A percentile compares a stretch with the other conserved stretches of the same genome.
These are phyloP conservation scores for Apiotrichum sp. DNA, from an alignment of 1,284 basidiomycete species.

Conservation along the genomic window DNA sequence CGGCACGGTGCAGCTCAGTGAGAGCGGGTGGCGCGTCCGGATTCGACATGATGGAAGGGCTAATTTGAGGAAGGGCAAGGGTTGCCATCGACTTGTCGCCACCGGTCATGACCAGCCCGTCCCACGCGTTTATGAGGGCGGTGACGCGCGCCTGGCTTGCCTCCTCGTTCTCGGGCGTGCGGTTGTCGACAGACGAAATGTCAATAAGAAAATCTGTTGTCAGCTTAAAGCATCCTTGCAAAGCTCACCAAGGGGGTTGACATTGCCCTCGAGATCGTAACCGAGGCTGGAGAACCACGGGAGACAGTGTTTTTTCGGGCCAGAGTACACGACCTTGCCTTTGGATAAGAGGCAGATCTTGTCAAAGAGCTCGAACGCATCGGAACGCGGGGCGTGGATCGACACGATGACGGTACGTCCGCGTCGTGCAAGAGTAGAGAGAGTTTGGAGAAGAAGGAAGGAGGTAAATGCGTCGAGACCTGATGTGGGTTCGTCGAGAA, in stretches of 20 bases:
- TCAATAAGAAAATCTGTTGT: slow-evolving; percentile 51
- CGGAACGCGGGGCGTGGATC: slow-evolving; percentile 54
- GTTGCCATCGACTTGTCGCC: not conserved
- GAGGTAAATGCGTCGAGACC: slow-evolving; percentile 52
- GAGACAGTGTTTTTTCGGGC: slow-evolving; percentile 42
- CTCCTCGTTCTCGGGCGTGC: slow-evolving; percentile 47
- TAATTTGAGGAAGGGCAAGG: not conserved
- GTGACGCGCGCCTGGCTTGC: slow-evolving; percentile 29
- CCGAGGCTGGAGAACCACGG: slow-evolving; percentile 48
- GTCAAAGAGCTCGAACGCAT: slow-evolving; percentile 52
- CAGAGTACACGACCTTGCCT: slow-evolving; percentile 51
- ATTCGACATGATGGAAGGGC: not conserved
- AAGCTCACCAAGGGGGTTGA: slow-evolving; percentile 44
- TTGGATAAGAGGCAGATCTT: slow-evolving; percentile 50
- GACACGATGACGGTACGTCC: slow-evolving; percentile 52
- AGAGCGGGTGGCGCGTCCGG: not conserved
- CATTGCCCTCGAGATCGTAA: slow-evolving; percentile 33
- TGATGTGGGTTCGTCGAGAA: slow-evolving; percentile 57
- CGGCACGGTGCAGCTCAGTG: slow-evolving; percentile 7
- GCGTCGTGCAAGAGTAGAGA: slow-evolving; percentile 50
- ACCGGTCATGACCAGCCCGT: not conserved
- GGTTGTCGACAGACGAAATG: slow-evolving; percentile 49
- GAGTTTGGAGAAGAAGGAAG: slow-evolving; percentile 51
- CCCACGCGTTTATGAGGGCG: slow-evolving; percentile 35
- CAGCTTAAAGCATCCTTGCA: slow-evolving; percentile 7